Evolutionary conservation across 495 filamentous ascomycete species (phyloP).

Genomic region (Amorphotheca resinae): DNA sequence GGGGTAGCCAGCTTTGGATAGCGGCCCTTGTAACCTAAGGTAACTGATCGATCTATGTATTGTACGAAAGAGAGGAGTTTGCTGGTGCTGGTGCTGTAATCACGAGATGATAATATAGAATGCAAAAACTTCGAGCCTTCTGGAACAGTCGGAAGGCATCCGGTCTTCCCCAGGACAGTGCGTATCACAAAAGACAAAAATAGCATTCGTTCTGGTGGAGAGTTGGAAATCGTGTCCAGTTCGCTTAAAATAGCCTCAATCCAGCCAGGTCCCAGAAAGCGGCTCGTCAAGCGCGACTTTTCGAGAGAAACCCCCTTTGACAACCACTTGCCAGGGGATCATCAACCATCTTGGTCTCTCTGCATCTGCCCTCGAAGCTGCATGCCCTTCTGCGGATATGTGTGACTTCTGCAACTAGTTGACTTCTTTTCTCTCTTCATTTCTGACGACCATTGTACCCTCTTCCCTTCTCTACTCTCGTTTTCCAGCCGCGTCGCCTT

Average conservation of each 20-base stretch:
- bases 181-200: no score
- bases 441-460: background rate
- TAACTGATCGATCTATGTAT: no score
- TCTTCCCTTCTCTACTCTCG: slow-evolving; percentile 13
- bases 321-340: background rate
- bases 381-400: slow-evolving; percentile 16
- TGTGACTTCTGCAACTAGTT: slow-evolving; percentile 16
- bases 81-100: background rate
- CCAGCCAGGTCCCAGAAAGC: background rate
- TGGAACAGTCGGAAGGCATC: no score
- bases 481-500: slow-evolving; percentile 8
- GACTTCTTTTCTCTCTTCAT: slow-evolving; percentile 15
- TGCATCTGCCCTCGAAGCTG: background rate
- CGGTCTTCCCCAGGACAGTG: no score
- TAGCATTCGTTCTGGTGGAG: no score
- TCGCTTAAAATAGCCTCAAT: background rate
- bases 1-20: no score
- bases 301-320: background rate
- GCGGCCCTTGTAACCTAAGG: no score
- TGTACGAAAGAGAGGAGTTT: background rate
- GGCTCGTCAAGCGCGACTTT: no score
- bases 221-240: no score
- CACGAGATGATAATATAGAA: no score
- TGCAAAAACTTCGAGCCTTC: no score
- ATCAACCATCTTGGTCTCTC: background rate